These are phyloP conservation scores for Yamadazyma mexicana DNA, from an alignment of 1,139 yeast genomes.

Conservation along the genomic window DNA sequence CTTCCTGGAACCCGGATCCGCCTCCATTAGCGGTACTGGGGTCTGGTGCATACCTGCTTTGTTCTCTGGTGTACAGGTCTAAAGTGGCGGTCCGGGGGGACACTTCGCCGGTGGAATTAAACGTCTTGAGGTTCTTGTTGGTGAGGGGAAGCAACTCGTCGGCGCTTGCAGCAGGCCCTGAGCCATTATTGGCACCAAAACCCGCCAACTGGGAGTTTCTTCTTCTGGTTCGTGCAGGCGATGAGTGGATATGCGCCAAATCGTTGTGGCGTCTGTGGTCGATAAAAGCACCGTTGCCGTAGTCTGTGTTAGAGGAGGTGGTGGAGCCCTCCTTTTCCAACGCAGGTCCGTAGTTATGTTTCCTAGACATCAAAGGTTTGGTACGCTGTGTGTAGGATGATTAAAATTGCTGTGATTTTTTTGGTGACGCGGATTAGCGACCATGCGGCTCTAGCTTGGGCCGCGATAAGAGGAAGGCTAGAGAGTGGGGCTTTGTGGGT, in stretches of 20 bases:
- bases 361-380: background rate
- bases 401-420: background rate
- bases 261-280: constrained; percentile 36
- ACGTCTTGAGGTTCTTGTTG: constrained; percentile 34
- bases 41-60: constrained; percentile 18
- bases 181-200: background rate
- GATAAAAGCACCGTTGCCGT: constrained; percentile 26
- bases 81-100: constrained; percentile 13
- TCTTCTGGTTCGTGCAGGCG: constrained; percentile 35
- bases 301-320: constrained; percentile 8
- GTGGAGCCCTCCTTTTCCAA: constrained; percentile 3
- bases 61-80: constrained; percentile 35
- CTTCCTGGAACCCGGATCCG: no score
- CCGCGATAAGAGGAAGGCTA: background rate
- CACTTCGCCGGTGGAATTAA: constrained; percentile 13
- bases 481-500: no score
- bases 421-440: background rate
- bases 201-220: constrained; percentile 17
- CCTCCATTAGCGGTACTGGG: no score
- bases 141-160: constrained; percentile 34
- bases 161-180: background rate
- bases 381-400: background rate
- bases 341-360: background rate
- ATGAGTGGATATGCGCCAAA: constrained; percentile 30
- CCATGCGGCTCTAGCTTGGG: background rate